phyloP scores from a whole-genome alignment of 352 stramenopile species.

The Paralagenidium karlingii region DNA sequence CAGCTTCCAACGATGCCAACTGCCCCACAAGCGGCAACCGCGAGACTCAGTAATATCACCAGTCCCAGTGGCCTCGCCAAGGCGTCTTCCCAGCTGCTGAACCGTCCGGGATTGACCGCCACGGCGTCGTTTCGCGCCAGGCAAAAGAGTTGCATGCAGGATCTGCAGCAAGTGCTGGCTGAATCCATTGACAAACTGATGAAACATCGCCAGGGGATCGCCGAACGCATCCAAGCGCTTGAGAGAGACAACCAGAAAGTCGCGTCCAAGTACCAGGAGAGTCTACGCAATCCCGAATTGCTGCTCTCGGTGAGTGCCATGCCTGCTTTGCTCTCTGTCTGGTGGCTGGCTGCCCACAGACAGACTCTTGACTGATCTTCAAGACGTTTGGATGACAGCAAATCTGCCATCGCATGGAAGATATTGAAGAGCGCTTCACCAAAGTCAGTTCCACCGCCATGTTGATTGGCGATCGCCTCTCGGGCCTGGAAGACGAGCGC shows the following conservation, averaged over 20 bases:
- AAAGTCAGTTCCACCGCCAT: slow-evolving; percentile 78
- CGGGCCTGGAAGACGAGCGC: slow-evolving; percentile 47
- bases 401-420: slow-evolving; percentile 68
- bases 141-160: slow-evolving; percentile 47
- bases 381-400: too few species aligned
- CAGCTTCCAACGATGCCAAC: too few species aligned
- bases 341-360: too few species aligned
- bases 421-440: slow-evolving; percentile 73
- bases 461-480: slow-evolving; percentile 52
- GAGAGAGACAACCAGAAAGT: slow-evolving; percentile 51
- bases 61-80: too few species aligned
- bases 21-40: too few species aligned
- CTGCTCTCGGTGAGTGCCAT: slow-evolving; percentile 25
- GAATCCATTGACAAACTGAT: slow-evolving; percentile 44
- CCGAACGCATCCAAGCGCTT: slow-evolving; percentile 34
- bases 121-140: slow-evolving; percentile 25
- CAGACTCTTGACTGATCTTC: too few species aligned
- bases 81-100: too few species aligned
- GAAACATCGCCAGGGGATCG: slow-evolving; percentile 41
- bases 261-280: slow-evolving; percentile 47
- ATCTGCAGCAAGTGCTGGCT: slow-evolving; percentile 40
- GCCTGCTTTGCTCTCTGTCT: neutral
- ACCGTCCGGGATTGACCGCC: slow-evolving; percentile 1
- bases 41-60: too few species aligned
- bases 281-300: slow-evolving; percentile 37